Conservation (phyloP, 257 asterid genomes). For the Solanum microdontum region DNA sequence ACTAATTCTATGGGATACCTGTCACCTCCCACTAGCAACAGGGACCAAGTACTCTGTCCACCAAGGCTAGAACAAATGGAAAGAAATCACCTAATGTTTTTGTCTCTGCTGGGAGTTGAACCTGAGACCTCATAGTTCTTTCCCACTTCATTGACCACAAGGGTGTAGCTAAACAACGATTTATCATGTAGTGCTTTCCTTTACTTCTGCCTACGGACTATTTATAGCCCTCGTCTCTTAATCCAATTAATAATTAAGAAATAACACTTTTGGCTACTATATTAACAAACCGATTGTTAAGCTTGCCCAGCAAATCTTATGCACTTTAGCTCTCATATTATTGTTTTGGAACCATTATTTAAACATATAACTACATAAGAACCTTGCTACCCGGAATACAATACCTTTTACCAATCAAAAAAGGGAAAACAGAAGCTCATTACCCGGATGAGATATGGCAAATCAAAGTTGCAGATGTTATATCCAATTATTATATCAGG, state of each 20-base stretch:
- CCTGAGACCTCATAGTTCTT: background rate
- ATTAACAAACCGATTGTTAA: background rate
- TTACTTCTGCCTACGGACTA: background rate
- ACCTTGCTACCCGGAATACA: slow-evolving; percentile 34
- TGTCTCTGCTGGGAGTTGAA: background rate
- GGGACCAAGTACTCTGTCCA: background rate
- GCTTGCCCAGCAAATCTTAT: background rate
- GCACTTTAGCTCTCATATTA: background rate
- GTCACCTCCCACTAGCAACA: background rate
- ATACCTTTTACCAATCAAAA: background rate
- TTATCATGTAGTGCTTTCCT: background rate
- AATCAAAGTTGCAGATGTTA: slow-evolving; percentile 94
- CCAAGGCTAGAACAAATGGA: background rate
- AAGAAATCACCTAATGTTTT: background rate
- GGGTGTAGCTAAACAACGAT: background rate
- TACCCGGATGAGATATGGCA: slow-evolving; percentile 97
- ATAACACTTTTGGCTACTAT: background rate
- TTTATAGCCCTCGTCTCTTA: background rate
- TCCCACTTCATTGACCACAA: background rate
- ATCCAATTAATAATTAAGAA: background rate
- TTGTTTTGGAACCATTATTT: background rate
- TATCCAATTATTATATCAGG: slow-evolving; percentile 96
- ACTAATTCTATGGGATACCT: background rate
- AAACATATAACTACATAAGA: slow-evolving; percentile 1
- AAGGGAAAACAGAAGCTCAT: background rate